phyloP scores from a whole-genome alignment of 805 yeast species.

The Spathaspora passalidarum region DNA sequence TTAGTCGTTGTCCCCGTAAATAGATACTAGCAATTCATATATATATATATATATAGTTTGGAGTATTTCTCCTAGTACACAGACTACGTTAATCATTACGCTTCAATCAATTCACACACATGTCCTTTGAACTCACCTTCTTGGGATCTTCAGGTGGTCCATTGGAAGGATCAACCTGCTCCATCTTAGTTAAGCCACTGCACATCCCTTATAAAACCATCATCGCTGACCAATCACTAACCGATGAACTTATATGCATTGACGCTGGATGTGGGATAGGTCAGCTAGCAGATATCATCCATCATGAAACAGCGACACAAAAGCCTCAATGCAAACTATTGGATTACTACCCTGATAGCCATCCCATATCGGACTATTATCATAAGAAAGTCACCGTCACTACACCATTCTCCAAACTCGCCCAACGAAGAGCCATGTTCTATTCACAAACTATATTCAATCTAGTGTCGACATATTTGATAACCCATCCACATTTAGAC shows the following conservation, averaged over 20 bases:
- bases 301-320: constrained; percentile 15
- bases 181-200: constrained; percentile 62
- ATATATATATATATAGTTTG: too few species aligned
- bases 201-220: constrained; percentile 38
- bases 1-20: background rate
- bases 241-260: constrained; percentile 49
- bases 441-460: constrained; percentile 18
- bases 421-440: constrained; percentile 5
- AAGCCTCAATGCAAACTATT: constrained; percentile 14
- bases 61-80: background rate
- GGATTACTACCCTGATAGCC: constrained; percentile 29
- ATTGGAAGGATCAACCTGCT: constrained; percentile 63
- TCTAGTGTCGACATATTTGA: constrained; percentile 43
- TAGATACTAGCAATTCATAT: background rate
- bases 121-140: constrained; percentile 58
- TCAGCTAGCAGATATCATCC: constrained; percentile 45
- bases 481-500: constrained; percentile 85
- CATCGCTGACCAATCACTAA: constrained; percentile 15
- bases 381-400: constrained; percentile 14
- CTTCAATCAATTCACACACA: constrained; percentile 5
- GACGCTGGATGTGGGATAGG: constrained; percentile 81
- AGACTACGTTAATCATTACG: background rate
- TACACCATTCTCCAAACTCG: constrained; percentile 20
- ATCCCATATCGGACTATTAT: constrained; percentile 21
- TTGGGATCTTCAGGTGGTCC: constrained; percentile 90